Conservation (phyloP, 257 asterid species). For the Eustoma russellianum region DNA sequence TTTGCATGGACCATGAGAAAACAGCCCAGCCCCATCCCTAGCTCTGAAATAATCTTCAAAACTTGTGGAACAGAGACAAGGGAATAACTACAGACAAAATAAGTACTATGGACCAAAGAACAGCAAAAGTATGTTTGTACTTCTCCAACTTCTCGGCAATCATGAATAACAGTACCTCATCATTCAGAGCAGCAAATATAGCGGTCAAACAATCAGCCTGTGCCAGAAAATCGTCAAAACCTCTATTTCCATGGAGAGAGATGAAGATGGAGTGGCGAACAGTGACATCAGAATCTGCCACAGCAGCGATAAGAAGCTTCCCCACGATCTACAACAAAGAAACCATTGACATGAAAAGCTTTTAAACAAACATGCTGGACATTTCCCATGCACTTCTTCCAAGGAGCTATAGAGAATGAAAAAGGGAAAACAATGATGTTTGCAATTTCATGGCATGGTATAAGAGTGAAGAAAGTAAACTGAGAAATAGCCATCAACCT, state of each 20-base stretch:
- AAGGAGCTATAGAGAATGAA: not conserved
- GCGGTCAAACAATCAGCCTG: slow-evolving; percentile 98
- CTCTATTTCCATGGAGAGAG: slow-evolving; percentile 66
- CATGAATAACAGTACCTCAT: slow-evolving; percentile 49
- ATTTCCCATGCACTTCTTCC: no score
- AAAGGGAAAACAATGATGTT: not conserved
- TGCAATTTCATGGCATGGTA: no score
- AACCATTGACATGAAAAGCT: not conserved
- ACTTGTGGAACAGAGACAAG: no score
- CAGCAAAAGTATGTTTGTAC: no score
- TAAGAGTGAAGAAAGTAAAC: no score
- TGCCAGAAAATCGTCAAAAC: slow-evolving; percentile 87
- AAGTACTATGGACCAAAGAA: no score
- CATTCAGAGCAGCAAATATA: slow-evolving; percentile 94
- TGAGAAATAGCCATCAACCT: no score
- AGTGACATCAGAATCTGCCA: slow-evolving; percentile 89
- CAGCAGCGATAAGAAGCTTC: slow-evolving; percentile 88
- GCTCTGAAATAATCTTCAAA: no score
- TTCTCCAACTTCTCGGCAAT: not conserved
- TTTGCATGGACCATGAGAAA: no score
- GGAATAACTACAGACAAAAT: no score
- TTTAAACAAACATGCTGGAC: not conserved
- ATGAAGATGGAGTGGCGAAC: slow-evolving; percentile 85
- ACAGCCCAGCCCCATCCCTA: no score
- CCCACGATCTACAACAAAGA: slow-evolving; percentile 65